A percentile compares a stretch with the other conserved stretches of the same genome.
Conservation (phyloP, 176 grass and related monocot genomes). For the Phoenix dactylifera region DNA sequence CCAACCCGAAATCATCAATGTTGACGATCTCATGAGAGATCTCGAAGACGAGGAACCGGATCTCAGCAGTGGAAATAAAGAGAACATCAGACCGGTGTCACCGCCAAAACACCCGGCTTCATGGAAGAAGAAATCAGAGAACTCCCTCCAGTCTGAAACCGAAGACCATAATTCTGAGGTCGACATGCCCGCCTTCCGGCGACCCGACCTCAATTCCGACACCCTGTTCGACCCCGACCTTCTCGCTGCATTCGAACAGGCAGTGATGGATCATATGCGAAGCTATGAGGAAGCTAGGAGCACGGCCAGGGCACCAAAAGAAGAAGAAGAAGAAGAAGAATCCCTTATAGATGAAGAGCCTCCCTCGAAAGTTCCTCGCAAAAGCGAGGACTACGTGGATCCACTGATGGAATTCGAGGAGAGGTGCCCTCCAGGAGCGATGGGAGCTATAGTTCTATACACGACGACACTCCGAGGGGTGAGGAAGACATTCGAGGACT, state of each 20-base stretch:
- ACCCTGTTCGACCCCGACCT: conserved; percentile 91
- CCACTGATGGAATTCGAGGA: conserved; percentile 28
- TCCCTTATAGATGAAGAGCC: background rate
- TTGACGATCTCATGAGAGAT: background rate
- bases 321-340: background rate
- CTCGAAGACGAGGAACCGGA: conserved; percentile 1
- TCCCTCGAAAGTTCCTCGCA: conserved; percentile 22
- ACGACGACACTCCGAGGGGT: conserved; percentile 66
- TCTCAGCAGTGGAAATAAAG: conserved; percentile 29
- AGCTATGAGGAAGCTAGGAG: conserved; percentile 24
- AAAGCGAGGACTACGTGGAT: background rate
- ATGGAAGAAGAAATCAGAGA: conserved; percentile 26
- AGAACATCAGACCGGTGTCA: conserved; percentile 42
- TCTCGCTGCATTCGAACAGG: conserved; percentile 65
- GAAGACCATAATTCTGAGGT: conserved; percentile 3
- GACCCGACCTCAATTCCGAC: conserved; percentile 46
- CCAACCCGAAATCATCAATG: background rate
- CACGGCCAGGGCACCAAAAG: conserved; percentile 1
- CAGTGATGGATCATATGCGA: conserved; percentile 43
- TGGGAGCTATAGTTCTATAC: conserved; percentile 42
- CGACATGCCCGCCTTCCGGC: conserved; percentile 22
- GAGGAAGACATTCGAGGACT: conserved; percentile 71
- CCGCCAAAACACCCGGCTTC: background rate
- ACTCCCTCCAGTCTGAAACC: background rate
- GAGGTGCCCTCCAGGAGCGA: conserved; percentile 42